Base-by-base conservation (phyloP, 2,329 filamentous ascomycete species). In the Emmonsia crescens region DNA sequence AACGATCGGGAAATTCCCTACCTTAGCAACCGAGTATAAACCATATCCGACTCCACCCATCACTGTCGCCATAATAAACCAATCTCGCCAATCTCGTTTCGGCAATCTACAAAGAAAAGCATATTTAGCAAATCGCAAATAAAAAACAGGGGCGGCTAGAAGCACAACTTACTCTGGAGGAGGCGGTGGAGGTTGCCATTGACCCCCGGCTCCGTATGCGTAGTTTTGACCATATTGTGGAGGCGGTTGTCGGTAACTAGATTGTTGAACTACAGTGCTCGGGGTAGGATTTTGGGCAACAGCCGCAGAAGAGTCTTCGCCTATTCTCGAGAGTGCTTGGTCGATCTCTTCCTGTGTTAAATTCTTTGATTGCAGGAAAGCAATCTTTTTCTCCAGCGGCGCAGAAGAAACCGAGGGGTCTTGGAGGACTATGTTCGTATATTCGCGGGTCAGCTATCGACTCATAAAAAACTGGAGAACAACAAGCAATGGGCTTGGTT, bases 31-130 rank as follows among this genome's bases (percentile, higher is more conserved):
- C 66, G 87, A 84, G 73, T 94, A 99, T 27, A 96, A 76, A 0
- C 92, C 93, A 71, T 96, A 97, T 46, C 91, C 83, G 24, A 96
- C 87, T 57, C 92, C 91, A 62, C 91, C 88, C 65, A 95, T 88
- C 14, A 97, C 89, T 0, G 94, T 99, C 8, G 94, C 94, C 91
- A 97, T 96, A 75, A 99, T 97, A 77, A 99, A 99, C 89, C 91
- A 97, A 73, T 99, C 94, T 64, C 95, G 84, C 94, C 94, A 99
- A 77, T 99, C 94, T 71, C 94, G 82, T 72, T 85, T 87, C 2
- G 91, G 91, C 2, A 85, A 77, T 64, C 77, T 78, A 49, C 14
- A 19, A n/a, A 24, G 36, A 19, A 40, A 9, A 40, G 4, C 24
- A 52, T 44, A 21, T 51, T 46, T 48, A 60, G 24, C 31, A 51